Base-by-base conservation (phyloP, 139 green algal species). In the Picochlorum sp. region DNA sequence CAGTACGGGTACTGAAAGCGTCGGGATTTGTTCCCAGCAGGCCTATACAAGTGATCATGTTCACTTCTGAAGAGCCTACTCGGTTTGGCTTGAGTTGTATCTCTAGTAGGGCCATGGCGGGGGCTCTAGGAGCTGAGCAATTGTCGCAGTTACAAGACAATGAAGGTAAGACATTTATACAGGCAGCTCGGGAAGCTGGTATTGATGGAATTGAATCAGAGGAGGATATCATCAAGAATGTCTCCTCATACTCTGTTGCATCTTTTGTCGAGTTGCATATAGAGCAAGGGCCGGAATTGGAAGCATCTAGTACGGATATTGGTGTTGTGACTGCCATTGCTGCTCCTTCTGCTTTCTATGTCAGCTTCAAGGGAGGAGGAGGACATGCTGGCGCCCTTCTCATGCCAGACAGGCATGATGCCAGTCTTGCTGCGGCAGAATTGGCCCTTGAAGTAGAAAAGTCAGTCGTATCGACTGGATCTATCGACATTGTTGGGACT, bases 191-290 rank as follows among this genome's bases (percentile, higher is more conserved):
- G 4, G 60, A 54, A 45, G 80, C 71, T 21, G 80, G 73, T 11
- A 58, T 66, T 18, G 49, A 28, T 15, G 69, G 7, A 34, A 41
- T 65, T 28, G 34, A 71, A 10, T 70, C 68, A 2, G 54, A 57
- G 41, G 8, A 66, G 14, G 5, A 5, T n/a, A 54, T 54, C 13
- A 54, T 54, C 47, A 49, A 47, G 14, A 56, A 54, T 6, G 45
- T 49, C 6, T 41, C 44, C 20, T 62, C 41, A 3, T 41, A 46
- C 2, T 50, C 49, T 34, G 28, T 88, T 4, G 67, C 74, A 18
- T 62, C 84, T 41, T 98, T 98, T 80, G 82, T 98, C 57, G 92
- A 98, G 80, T 87, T 98, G 49, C 92, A 98, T 80, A 98, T 98
- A 18, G 92, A 98, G 77, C 92, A 98, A 79, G 92, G 87, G 1